Evolutionary conservation across 331 rosid species (phyloP), one percentile per base, ranked within the genome.

Genomic region (Dryas integrifolia): DNA sequence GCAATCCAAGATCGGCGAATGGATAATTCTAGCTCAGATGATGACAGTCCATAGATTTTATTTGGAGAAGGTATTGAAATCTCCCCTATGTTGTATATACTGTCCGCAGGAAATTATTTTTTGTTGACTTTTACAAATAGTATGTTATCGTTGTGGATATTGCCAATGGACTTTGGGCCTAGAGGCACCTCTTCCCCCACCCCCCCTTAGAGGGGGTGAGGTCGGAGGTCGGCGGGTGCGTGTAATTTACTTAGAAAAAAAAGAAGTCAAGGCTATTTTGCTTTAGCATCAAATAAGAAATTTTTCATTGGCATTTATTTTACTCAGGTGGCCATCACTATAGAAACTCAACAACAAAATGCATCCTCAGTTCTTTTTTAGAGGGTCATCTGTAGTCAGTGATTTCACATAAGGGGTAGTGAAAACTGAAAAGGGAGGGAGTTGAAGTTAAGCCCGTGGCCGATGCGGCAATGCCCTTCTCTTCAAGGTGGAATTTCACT

Each of bases 1-100:
- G 94, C 86, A 48, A 83, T 87, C 11, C 43, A 72, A 62, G 96
- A 87, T 72, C 84, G 89, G 67, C 76, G 92, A 63, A 38, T 72
- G 21, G 90, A 86, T 64, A 74, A 78, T 67, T 82, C 85, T 74
- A 92, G 99, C 81, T 92, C 99, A 67, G 98, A 95, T 65, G 99
- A 92, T 11, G 98, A 90, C 18, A 83, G 87, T 58, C 84, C 86
- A 50, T 90, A 87, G 87, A 66, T 84, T 80, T 75, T 56, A 70
- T 73, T 69, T 82, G 61, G 63, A 76, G 71, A 58, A 73, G 83
- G 70, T 88, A 70, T n/a, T 65, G 69, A 67, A 40, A 47, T 35
- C 64, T 63, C 62, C 59, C 72, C 47, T 57, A 49, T 1, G 14
- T 35, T 60, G 69, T 67, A 26, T 65, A 52, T 62, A 35, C 50